Conservation (phyloP, 805 yeast genomes). For the Barnettozyma botsteinii region DNA sequence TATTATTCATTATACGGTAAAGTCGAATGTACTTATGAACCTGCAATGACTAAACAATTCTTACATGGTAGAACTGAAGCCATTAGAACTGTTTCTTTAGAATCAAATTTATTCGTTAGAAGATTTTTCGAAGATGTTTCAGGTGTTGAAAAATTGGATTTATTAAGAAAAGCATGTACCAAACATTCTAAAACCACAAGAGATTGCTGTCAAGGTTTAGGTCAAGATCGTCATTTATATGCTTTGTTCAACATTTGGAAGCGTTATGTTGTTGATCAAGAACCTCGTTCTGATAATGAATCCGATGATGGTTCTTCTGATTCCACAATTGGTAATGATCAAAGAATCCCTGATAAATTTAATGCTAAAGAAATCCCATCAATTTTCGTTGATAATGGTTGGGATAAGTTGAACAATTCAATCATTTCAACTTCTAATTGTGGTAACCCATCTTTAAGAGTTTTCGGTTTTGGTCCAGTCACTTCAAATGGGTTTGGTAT, state of each 20-base stretch:
- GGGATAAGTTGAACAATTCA: constrained; percentile 80
- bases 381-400: constrained; percentile 78
- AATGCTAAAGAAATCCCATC: constrained; percentile 48
- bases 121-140: constrained; percentile 71
- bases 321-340: constrained; percentile 20
- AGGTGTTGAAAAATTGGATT: constrained; percentile 47
- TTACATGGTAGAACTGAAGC: constrained; percentile 94
- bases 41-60: constrained; percentile 89
- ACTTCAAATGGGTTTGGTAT: constrained; percentile 89
- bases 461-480: constrained; percentile 91
- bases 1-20: constrained; percentile 89
- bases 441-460: constrained; percentile 82
- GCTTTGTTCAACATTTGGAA: constrained; percentile 89
- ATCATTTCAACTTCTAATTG: constrained; percentile 82
- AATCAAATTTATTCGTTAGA: constrained; percentile 76
- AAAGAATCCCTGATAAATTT: constrained; percentile 5
- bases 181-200: constrained; percentile 65
- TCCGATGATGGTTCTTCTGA: constrained; percentile 19
- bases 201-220: constrained; percentile 67
- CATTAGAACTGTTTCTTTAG: constrained; percentile 74
- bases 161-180: constrained; percentile 62
- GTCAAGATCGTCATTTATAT: constrained; percentile 89
- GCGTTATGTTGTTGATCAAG: constrained; percentile 37
- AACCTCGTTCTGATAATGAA: constrained; percentile 3
- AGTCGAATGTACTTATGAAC: constrained; percentile 91